Evolutionary conservation across 2,329 filamentous ascomycete genomes (phyloP), one percentile per base, ranked within the genome.

Genomic region (Scedosporium apiospermum): DNA sequence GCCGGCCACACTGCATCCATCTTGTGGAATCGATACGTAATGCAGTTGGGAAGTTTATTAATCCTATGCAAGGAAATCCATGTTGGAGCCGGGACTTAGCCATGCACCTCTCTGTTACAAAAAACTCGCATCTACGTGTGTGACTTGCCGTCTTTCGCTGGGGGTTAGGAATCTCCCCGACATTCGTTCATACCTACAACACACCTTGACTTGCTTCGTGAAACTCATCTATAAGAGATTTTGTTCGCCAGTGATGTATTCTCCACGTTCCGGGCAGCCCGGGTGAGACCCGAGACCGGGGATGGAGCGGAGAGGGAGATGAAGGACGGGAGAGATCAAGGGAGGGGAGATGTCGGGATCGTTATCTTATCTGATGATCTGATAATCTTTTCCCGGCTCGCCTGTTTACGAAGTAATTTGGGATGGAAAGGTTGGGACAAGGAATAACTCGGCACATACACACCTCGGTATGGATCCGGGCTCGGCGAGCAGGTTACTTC

Each of bases 321-420:
- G 59, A 62, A 57, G 41, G 26, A 59, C 9, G 58, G 60, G 34
- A 58, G 60, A 38, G 49, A 42, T 7, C 53, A 62, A 46, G 53
- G 44, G 42, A 64, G 38, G 57, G 57, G 60, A 44, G 49, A 41
- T 9, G 57, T 60, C 42, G 49, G 38, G 41, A 30, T 64, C 27
- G 53, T 30, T 42, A 49, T 63, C 46, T 63, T 55, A 46, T 59
- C 57, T 59, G 57, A 59, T 59, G 14, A 59, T 59, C 57, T 42
- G 38, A 42, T 23, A 44, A 59, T 10, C n/a, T 59, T 55, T 27
- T 49, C 51, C 18, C 51, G 51, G 51, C 51, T 55, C 51, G 51
- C 23, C 51, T 55, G 23, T 23, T 55, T 55, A 30, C 12, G 18
- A 14, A 26, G 23, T 16, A 55, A 38, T 38, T 38, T 38, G 10